A percentile compares a stretch with the other conserved stretches of the same genome.
These are phyloP conservation scores for Coemansia brasiliensis DNA, from an alignment of 192 early-diverging fungal genomes.

Conservation along the genomic window DNA sequence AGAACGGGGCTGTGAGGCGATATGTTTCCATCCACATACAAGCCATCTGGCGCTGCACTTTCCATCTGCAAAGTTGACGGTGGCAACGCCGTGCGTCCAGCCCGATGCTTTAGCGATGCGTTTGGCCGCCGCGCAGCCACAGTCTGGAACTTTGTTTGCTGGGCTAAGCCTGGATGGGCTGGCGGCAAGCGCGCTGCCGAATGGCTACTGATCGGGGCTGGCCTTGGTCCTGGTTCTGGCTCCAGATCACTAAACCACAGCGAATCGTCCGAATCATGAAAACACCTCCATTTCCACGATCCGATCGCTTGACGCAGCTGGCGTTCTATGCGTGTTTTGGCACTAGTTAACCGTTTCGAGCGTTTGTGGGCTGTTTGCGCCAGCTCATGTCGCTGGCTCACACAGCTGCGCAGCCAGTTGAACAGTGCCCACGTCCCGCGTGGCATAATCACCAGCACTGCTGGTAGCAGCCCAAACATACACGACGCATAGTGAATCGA, in stretches of 20 bases:
- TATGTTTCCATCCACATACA: not conserved
- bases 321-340: conserved; percentile 29
- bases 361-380: conserved; percentile 21
- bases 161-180: conserved; percentile 25
- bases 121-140: conserved; percentile 11
- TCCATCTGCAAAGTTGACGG: not conserved
- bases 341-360: conserved; percentile 17
- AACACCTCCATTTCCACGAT: conserved; percentile 46
- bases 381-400: conserved; percentile 32
- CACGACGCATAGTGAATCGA: conserved; percentile 32
- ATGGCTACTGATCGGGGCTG: not conserved
- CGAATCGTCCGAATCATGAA: conserved; percentile 12
- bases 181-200: conserved; percentile 27
- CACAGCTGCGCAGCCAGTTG: conserved; percentile 37
- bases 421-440: conserved; percentile 53
- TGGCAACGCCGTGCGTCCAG: not conserved
- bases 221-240: not conserved
- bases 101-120: not conserved
- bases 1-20: conserved; percentile 19
- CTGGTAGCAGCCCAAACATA: conserved; percentile 36
- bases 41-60: not conserved
- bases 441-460: conserved; percentile 34
- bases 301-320: conserved; percentile 36
- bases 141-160: conserved; percentile 8
- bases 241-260: conserved; percentile 10